Base-by-base conservation (phyloP, 116 monocot species). In the Dioscorea cayenensis region DNA sequence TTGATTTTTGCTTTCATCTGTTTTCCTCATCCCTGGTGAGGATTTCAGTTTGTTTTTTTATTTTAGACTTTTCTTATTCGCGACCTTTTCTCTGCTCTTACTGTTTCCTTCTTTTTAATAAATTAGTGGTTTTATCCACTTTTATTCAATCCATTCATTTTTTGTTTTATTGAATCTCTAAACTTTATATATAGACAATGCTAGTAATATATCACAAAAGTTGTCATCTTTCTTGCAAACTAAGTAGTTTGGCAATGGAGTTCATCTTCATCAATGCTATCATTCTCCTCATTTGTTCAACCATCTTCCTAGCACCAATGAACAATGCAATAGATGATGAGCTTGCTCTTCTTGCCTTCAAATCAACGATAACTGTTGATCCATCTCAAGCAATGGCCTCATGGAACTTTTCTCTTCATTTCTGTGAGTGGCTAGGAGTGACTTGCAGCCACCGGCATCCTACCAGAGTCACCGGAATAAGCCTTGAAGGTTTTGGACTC, bases 341-440 rank as follows among this genome's bases (percentile, higher is more conserved):
- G 37, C 36, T 36, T n/a, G 36, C 35, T n/a, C 49, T 49, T 17
- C 19, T 22, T 4, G 49, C 43, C 68, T 49, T 68, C 48, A 49
- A 68, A 20, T 68, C 48, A 5, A 63, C 14, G 61, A 61, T 64
- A 28, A 36, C 29, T 43, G 72, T 49, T n/a, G 73, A 73, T 43
- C 73, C 73, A 9, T 3, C 19, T 5, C 37, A 22, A 63, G 28
- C 49, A 8, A 49, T 68, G 48, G 48, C 37, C 3, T 69, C 52
- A 3, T 69, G 69, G 69, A 69, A 51, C 52, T 10, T 3, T 14
- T 23, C 22, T 18, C 14, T 27, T 1, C 12, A 52, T 11, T 51
- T 27, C 28, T 69, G 69, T 28, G 1, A 17, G 8, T 69, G 69
- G 69, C 20, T 2, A 13, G 69, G 69, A 13, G 69, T 69, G 14